Evolutionary conservation across 225 moss, liverwort and hornwort genomes (phyloP).

Genomic region (Polytrichum formosum): DNA sequence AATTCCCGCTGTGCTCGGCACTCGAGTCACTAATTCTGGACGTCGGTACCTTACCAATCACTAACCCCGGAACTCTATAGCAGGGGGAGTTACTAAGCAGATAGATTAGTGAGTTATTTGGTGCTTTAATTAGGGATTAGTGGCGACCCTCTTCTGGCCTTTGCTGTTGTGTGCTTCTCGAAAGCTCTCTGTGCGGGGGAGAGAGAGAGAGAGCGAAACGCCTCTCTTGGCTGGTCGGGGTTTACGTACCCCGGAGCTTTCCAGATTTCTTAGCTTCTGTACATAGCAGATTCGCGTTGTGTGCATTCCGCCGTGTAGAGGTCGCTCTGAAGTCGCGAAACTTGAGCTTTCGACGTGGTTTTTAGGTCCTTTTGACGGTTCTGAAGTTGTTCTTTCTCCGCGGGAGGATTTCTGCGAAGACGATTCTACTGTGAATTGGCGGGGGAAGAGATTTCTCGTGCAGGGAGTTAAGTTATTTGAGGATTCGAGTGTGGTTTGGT

Average conservation of each 20-base stretch:
- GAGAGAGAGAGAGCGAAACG: neutral
- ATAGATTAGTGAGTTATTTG: neutral
- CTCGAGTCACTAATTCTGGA: neutral
- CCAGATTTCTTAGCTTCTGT: too few species aligned
- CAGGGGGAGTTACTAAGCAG: neutral
- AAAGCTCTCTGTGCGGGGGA: neutral
- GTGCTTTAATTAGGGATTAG: neutral
- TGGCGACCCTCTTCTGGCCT: neutral
- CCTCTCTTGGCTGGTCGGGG: neutral
- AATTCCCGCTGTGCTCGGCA: slow-evolving; percentile 2
- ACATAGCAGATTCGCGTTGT: too few species aligned
- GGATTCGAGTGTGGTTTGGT: neutral
- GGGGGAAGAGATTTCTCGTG: neutral
- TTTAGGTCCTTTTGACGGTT: too few species aligned
- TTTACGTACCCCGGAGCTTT: neutral
- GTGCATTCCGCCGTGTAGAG: too few species aligned
- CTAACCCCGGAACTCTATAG: too few species aligned
- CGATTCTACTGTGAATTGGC: neutral
- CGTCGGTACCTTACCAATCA: too few species aligned
- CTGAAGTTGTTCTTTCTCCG: neutral
- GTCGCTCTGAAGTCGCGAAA: too few species aligned
- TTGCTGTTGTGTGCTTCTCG: neutral
- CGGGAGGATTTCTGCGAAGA: neutral
- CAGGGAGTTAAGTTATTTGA: neutral
- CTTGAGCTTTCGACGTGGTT: too few species aligned